A percentile compares a stretch with the other conserved stretches of the same genome.
Evolutionary conservation across 441 rosid species (phyloP).

Genomic region (Oxalis stricta): DNA sequence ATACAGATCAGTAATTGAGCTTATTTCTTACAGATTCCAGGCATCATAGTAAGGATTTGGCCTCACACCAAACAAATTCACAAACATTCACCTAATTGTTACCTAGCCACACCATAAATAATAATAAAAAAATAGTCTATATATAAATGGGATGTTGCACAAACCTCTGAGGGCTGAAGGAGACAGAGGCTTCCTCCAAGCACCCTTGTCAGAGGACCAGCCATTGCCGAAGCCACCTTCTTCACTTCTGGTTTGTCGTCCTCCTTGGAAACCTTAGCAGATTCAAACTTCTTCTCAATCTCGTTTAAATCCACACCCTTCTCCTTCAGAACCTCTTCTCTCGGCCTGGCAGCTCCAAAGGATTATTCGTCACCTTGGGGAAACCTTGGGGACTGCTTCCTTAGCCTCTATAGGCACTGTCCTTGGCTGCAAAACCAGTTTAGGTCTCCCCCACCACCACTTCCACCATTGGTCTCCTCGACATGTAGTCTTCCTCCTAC

Average conservation of each 20-base stretch:
- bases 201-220: slow-evolving; percentile 21
- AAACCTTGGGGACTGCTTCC: slow-evolving; percentile 13
- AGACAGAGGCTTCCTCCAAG: slow-evolving; percentile 54
- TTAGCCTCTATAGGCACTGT: slow-evolving; percentile 27
- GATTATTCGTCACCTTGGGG: slow-evolving; percentile 47
- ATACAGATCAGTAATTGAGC: too few relatives aligned
- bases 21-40: too few relatives aligned
- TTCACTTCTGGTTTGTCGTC: slow-evolving; percentile 17
- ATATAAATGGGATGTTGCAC: slow-evolving; percentile 1
- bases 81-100: too few relatives aligned
- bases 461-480: slow-evolving; percentile 28
- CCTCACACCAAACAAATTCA: too few relatives aligned
- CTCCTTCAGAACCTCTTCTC: slow-evolving; percentile 58
- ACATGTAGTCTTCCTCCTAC: slow-evolving; percentile 33
- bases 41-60: too few relatives aligned
- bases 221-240: slow-evolving; percentile 35
- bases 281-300: slow-evolving; percentile 63
- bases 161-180: slow-evolving; percentile 26
- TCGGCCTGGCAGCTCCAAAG: slow-evolving; percentile 57
- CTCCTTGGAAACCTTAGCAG: slow-evolving; percentile 21
- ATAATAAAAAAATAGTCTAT: background rate
- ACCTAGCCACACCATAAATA: too few relatives aligned
- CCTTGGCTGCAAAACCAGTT: slow-evolving; percentile 62
- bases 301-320: slow-evolving; percentile 60
- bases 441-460: slow-evolving; percentile 30